These are phyloP conservation scores for Beauveria asiatica DNA, from an alignment of 2,329 filamentous ascomycete genomes.

Conservation along the genomic window DNA sequence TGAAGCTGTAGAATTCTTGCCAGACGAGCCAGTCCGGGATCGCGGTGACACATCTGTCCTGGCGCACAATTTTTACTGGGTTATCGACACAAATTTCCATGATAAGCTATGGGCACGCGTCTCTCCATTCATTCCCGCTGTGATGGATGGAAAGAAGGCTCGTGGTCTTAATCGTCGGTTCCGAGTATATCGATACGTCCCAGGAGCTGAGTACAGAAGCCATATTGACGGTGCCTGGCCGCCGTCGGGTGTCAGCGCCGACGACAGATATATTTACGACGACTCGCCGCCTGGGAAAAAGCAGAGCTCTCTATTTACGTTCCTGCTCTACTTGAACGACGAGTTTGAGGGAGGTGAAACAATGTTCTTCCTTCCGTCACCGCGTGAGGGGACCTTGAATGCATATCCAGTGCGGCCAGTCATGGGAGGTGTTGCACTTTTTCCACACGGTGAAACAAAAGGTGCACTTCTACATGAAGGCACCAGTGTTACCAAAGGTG, in stretches of 20 bases:
- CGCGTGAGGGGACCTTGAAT: slow-evolving; percentile 56
- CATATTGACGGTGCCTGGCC: slow-evolving; percentile 69
- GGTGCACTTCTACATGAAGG: slow-evolving; percentile 62
- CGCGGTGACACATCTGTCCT: slow-evolving; percentile 57
- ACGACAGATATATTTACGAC: slow-evolving; percentile 58
- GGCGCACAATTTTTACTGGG: slow-evolving; percentile 69
- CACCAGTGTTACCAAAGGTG: slow-evolving; percentile 58
- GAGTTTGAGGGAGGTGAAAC: slow-evolving; percentile 66
- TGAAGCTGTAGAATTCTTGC: slow-evolving; percentile 56
- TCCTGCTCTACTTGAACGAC: slow-evolving; percentile 61
- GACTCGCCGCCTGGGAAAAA: slow-evolving; percentile 48
- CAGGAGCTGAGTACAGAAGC: slow-evolving; percentile 61
- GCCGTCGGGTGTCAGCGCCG: slow-evolving; percentile 52
- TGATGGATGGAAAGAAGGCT: slow-evolving; percentile 46
- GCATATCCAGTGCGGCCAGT: slow-evolving; percentile 61
- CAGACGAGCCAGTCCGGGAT: slow-evolving; percentile 59
- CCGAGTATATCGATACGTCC: slow-evolving; percentile 64
- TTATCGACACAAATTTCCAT: slow-evolving; percentile 55
- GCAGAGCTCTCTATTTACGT: slow-evolving; percentile 62
- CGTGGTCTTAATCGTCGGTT: slow-evolving; percentile 62
- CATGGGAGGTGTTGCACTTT: slow-evolving; percentile 60
- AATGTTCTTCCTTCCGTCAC: slow-evolving; percentile 59
- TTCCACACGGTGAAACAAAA: slow-evolving; percentile 60
- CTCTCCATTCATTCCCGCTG: slow-evolving; percentile 45
- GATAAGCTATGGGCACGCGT: slow-evolving; percentile 56